These are phyloP conservation scores for Cladorrhinum sp. DNA, from an alignment of 2,329 filamentous ascomycete species.

Conservation along the genomic window DNA sequence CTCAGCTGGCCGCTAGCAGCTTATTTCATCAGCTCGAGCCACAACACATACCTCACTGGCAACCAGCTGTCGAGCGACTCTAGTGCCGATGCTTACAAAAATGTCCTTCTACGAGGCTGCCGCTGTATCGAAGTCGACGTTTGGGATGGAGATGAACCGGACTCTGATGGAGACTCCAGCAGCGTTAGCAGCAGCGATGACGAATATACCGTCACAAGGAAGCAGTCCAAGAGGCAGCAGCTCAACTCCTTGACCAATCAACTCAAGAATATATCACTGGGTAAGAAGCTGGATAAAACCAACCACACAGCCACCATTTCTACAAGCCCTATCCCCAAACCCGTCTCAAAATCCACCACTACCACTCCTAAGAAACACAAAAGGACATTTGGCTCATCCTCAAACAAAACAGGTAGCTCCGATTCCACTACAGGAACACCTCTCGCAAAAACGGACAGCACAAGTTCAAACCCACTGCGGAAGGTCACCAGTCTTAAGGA, in stretches of 20 bases:
- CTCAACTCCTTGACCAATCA: slow-evolving; percentile 42
- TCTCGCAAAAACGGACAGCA: slow-evolving; percentile 14
- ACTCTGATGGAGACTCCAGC: slow-evolving; percentile 53
- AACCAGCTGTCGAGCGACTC: slow-evolving; percentile 85
- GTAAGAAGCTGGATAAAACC: slow-evolving; percentile 40
- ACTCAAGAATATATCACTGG: slow-evolving; percentile 48
- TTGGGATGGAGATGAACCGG: slow-evolving; percentile 80
- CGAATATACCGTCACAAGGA: slow-evolving; percentile 53
- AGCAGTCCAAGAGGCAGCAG: slow-evolving; percentile 52
- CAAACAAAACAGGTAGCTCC: slow-evolving; percentile 10
- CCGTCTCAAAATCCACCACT: slow-evolving; percentile 18
- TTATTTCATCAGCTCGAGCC: slow-evolving; percentile 91
- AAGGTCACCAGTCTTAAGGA: slow-evolving; percentile 46
- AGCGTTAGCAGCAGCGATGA: slow-evolving; percentile 46
- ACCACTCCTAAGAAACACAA: neutral
- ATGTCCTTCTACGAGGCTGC: slow-evolving; percentile 77
- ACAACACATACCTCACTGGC: slow-evolving; percentile 90
- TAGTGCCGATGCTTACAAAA: slow-evolving; percentile 83
- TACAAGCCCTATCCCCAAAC: slow-evolving; percentile 18
- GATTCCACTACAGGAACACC: slow-evolving; percentile 4
- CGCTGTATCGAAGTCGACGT: slow-evolving; percentile 93
- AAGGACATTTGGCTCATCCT: slow-evolving; percentile 11
- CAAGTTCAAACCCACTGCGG: slow-evolving; percentile 9
- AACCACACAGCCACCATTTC: slow-evolving; percentile 21
- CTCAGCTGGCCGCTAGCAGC: slow-evolving; percentile 78